phyloP scores from a whole-genome alignment of 352 stramenopile genomes.

The Pythium guiyangense region DNA sequence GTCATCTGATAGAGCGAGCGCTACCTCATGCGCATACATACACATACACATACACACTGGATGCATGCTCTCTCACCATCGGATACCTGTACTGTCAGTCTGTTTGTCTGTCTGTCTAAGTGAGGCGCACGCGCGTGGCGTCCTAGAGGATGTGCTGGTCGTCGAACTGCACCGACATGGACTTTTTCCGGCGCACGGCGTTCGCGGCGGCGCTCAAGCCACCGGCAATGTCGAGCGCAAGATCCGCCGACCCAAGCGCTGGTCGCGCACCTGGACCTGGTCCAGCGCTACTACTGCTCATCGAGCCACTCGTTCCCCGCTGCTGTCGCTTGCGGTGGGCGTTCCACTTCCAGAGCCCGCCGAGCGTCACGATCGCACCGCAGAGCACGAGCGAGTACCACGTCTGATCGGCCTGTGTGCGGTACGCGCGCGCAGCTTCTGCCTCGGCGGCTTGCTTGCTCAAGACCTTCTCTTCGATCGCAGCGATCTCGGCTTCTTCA shows the following conservation, averaged over 20 bases:
- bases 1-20: not conserved
- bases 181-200: constrained; percentile 14
- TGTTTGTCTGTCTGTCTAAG: not conserved
- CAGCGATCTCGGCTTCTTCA: constrained; percentile 55
- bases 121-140: not conserved
- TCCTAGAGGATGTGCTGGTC: constrained; percentile 13
- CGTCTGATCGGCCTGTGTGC: constrained; percentile 7
- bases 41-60: not conserved
- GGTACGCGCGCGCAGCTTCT: constrained; percentile 10
- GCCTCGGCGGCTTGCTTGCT: constrained; percentile 27
- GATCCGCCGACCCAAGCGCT: constrained; percentile 3
- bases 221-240: not conserved
- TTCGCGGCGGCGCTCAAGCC: not conserved
- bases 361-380: constrained; percentile 5
- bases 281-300: not conserved
- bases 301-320: not conserved
- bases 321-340: constrained; percentile 13
- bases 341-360: constrained; percentile 11
- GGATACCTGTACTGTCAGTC: not conserved
- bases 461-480: constrained; percentile 40
- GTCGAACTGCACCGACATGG: constrained; percentile 12
- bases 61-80: not conserved
- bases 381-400: constrained; percentile 13
- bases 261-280: not conserved
- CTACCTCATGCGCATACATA: too few relatives aligned